These are phyloP conservation scores for Ceratocystiopsis brevicomis DNA, from an alignment of 2,329 filamentous ascomycete species.

Conservation along the genomic window DNA sequence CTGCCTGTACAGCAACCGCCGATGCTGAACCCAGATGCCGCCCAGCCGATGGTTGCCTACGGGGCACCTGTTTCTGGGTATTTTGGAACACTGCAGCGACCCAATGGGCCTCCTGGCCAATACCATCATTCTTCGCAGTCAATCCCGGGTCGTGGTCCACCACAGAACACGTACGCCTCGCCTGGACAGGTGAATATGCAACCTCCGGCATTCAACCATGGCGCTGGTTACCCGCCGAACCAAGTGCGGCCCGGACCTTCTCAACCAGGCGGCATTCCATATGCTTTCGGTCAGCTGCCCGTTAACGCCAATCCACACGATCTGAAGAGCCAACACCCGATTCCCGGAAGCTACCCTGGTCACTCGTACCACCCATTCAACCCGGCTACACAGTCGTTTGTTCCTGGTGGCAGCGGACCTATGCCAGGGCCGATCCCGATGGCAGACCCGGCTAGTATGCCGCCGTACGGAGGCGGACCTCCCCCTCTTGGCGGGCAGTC, in stretches of 20 bases:
- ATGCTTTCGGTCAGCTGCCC: constrained; percentile 64
- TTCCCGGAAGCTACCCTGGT: constrained; percentile 52
- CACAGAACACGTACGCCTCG: constrained; percentile 14
- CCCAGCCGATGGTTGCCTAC: constrained; percentile 28
- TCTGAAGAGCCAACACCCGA: constrained; percentile 58
- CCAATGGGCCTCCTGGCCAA: constrained; percentile 1
- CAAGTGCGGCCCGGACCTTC: constrained; percentile 8
- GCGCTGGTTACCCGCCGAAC: constrained; percentile 12
- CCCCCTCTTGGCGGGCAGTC: neutral
- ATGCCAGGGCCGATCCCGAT: constrained; percentile 28
- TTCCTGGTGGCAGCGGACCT: constrained; percentile 39
- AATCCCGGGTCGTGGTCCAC: neutral
- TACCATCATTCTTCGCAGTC: constrained; percentile 15
- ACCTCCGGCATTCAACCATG: constrained; percentile 13
- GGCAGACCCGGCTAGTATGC: constrained; percentile 11
- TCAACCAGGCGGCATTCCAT: constrained; percentile 28
- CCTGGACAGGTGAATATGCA: constrained; percentile 14
- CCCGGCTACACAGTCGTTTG: constrained; percentile 81
- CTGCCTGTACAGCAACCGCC: neutral
- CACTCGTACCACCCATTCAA: constrained; percentile 63
- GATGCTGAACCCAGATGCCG: constrained; percentile 19
- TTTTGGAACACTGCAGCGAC: no score
- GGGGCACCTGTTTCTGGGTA: constrained; percentile 1
- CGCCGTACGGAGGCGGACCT: neutral
- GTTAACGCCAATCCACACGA: constrained; percentile 50